Base-by-base conservation (phyloP, 1,139 yeast species). In the Taphrina deformans region DNA sequence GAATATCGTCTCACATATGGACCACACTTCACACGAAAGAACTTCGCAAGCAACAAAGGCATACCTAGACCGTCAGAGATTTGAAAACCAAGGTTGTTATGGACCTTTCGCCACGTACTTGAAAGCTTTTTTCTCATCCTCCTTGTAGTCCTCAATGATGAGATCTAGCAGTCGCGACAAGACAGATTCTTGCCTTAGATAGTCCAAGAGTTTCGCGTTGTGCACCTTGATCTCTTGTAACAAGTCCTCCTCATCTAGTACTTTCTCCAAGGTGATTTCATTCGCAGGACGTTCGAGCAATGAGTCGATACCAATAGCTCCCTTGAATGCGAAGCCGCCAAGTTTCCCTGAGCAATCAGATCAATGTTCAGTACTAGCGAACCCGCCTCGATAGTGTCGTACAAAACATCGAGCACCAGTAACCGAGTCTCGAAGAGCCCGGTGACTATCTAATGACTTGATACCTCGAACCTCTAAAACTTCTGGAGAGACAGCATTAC, bases 11-110 rank as follows among this genome's bases (percentile, higher is more conserved):
- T 93, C 97, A 3, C 97, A 89, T 44, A 95, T 80, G 3, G 96
- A 88, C 97, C 97, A 93, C 6, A 91, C 95, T 73, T 93, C 98
- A 3, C 96, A 91, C 65, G 93, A 85, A 51, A 93, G 79, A 52
- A 93, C 87, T 74, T 95, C 99, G 1, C 97, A 89, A 2, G 97
- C 93, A 69, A 92, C 83, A 64, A 91, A 88, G 3, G 97, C 95
- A 72, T 90, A 69, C 55, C 71, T 70, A 44, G 29, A 40, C 18
- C 5, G 33, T 55, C 40, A 51, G 45, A 26, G 31, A 21, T 45
- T 31, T 40, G 52, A 75, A n/a, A n/a, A n/a, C n/a, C n/a, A n/a
- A n/a, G n/a, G n/a, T n/a, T n/a, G n/a, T n/a, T n/a, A n/a, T n/a
- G n/a, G n/a, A n/a, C n/a, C n/a, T n/a, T n/a, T n/a, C n/a, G n/a